A percentile compares a stretch with the other conserved stretches of the same genome.
Conservation (phyloP, 2,329 filamentous ascomycete genomes). For the Neofusicoccum laricinum region DNA sequence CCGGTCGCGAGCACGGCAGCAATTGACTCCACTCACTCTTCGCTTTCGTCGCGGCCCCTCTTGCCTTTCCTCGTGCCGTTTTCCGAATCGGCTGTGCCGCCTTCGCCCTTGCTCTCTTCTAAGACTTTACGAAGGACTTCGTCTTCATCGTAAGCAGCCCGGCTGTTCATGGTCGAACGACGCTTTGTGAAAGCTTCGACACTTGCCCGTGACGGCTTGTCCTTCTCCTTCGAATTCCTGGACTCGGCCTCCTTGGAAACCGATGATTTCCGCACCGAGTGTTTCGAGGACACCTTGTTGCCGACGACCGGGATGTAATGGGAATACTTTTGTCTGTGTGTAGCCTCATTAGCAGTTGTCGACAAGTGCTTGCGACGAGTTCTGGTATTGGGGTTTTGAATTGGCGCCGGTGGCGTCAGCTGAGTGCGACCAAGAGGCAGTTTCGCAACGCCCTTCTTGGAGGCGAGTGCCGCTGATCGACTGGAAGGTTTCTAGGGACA, state of each 20-base stretch:
- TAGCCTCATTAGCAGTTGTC: conserved; percentile 1
- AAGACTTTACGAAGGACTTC: conserved; percentile 84
- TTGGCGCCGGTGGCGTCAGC: conserved; percentile 17
- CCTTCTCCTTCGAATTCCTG: conserved; percentile 53
- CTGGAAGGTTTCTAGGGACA: not conserved
- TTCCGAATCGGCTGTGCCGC: conserved; percentile 53
- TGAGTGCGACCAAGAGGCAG: not conserved
- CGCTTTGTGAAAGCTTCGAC: conserved; percentile 69
- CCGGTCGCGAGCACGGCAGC: not conserved
- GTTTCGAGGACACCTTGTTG: conserved; percentile 47
- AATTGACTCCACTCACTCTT: conserved; percentile 68
- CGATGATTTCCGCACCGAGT: conserved; percentile 60
- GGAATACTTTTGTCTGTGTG: conserved; percentile 58
- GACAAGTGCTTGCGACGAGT: not conserved
- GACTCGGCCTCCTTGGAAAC: conserved; percentile 60
- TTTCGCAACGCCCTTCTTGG: not conserved
- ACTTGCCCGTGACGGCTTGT: conserved; percentile 54
- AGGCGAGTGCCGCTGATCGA: not conserved
- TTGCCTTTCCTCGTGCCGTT: conserved; percentile 66
- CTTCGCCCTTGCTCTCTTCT: conserved; percentile 89
- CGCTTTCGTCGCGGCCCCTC: conserved; percentile 82
- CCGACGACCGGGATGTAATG: conserved; percentile 61
- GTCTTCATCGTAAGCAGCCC: conserved; percentile 93
- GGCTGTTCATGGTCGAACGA: conserved; percentile 95
- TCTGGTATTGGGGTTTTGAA: not conserved